Percentiles rank a stretch among this genome's conserved stretches.
phyloP scores from a whole-genome alignment of 371 early-diverging fungal genomes.

The Sporodiniella umbellata region DNA sequence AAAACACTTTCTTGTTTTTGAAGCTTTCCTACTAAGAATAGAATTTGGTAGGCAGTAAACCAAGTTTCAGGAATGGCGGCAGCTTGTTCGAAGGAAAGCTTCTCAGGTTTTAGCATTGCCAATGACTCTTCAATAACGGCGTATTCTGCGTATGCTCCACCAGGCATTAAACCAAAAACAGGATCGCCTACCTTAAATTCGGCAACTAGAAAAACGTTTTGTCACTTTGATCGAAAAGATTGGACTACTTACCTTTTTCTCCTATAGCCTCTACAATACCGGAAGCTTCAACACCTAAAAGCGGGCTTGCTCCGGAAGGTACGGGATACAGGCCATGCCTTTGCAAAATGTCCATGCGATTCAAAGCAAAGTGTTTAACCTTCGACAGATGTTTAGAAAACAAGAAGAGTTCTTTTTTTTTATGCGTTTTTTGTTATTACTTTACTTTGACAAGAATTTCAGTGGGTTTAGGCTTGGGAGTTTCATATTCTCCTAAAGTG shows the following conservation, averaged over 20 bases:
- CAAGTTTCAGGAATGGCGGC: conserved; percentile 76
- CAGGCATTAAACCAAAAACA: conserved; percentile 71
- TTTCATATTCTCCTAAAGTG: conserved; percentile 49
- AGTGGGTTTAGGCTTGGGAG: conserved; percentile 48
- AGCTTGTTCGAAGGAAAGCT: conserved; percentile 59
- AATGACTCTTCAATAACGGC: conserved; percentile 57
- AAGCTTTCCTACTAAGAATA: conserved; percentile 59
- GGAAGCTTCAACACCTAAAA: conserved; percentile 76
- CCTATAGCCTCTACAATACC: conserved; percentile 63
- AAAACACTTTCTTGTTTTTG: conserved; percentile 62
- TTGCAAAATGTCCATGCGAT: conserved; percentile 78
- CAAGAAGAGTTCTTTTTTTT: background rate
- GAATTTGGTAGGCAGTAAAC: conserved; percentile 79
- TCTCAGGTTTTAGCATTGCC: conserved; percentile 61
- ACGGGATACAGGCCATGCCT: conserved; percentile 73
- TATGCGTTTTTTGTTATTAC: background rate
- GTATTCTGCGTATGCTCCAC: conserved; percentile 76
- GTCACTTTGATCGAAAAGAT: no score
- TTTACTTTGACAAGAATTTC: conserved; percentile 70
- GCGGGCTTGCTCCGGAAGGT: conserved; percentile 59
- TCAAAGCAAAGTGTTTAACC: conserved; percentile 63
- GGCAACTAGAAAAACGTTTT: conserved; percentile 34
- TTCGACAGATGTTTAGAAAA: no score
- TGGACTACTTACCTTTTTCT: conserved; percentile 34
- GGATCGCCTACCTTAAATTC: conserved; percentile 59